These are phyloP conservation scores for Pestalotiopsis sp. DNA, from an alignment of 2,329 filamentous ascomycete species.

Conservation along the genomic window DNA sequence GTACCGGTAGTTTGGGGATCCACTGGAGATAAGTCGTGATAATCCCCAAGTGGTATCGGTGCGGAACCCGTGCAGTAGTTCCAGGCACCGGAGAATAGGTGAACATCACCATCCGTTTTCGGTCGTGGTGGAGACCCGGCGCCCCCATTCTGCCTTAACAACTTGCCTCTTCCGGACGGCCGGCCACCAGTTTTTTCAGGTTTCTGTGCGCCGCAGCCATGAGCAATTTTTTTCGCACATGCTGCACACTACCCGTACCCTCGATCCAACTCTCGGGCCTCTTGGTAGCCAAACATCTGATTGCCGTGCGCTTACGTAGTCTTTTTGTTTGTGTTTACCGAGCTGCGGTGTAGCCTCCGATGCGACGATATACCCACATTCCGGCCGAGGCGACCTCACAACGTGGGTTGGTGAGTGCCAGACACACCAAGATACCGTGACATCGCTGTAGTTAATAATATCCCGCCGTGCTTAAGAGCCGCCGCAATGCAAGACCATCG, in stretches of 20 bases:
- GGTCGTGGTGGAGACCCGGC: constrained; percentile 1
- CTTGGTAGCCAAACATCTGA: background rate
- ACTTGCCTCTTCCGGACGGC: constrained; percentile 10
- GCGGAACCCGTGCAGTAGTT: background rate
- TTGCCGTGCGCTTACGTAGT: constrained; percentile 1
- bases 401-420: background rate
- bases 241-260: background rate
- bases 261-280: background rate
- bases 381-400: constrained; percentile 4
- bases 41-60: background rate
- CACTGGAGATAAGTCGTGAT: background rate
- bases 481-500: background rate
- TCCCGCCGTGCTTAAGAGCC: background rate
- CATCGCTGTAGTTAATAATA: constrained; percentile 1
- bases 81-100: background rate
- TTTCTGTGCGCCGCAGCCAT: background rate
- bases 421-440: background rate
- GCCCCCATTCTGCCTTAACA: background rate
- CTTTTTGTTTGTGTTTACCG: constrained; percentile 4
- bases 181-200: background rate
- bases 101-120: constrained; percentile 5
- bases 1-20: background rate
- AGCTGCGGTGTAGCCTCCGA: constrained; percentile 6
- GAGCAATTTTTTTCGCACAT: constrained; percentile 1
- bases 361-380: constrained; percentile 7